A percentile compares a stretch with the other conserved stretches of the same genome.
Evolutionary conservation across 805 yeast species (phyloP).

Genomic region (Candida manassasensis): DNA sequence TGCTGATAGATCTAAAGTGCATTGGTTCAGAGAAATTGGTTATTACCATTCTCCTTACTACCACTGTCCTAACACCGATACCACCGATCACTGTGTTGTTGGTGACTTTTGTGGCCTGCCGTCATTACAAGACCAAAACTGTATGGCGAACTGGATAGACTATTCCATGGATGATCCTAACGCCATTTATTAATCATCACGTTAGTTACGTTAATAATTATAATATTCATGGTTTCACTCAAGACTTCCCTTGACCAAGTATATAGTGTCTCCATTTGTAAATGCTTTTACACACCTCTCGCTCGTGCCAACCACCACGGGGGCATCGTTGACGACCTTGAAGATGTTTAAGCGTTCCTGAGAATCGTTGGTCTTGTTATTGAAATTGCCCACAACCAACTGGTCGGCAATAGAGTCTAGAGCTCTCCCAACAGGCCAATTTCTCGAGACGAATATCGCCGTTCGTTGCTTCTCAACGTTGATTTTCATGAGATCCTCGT

Average conservation of each 20-base stretch:
- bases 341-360: constrained; percentile 46
- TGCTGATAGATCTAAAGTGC: constrained; percentile 63
- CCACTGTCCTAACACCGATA: constrained; percentile 60
- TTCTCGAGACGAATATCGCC: constrained; percentile 45
- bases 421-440: constrained; percentile 59
- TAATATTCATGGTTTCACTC: not conserved
- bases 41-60: constrained; percentile 69
- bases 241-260: constrained; percentile 46
- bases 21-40: constrained; percentile 85
- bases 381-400: constrained; percentile 44
- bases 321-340: constrained; percentile 25
- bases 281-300: constrained; percentile 39
- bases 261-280: constrained; percentile 47
- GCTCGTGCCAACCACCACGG: constrained; percentile 24
- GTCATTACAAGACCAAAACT: constrained; percentile 61
- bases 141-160: constrained; percentile 67
- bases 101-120: constrained; percentile 54
- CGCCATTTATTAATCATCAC: constrained; percentile 10
- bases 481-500: constrained; percentile 21
- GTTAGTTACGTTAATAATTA: not conserved
- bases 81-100: constrained; percentile 43
- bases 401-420: constrained; percentile 49
- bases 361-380: constrained; percentile 41
- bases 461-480: constrained; percentile 23
- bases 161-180: constrained; percentile 22